Evolutionary conservation across 176 grass and related monocot species (phyloP).

Genomic region (Tuctoria greenei): DNA sequence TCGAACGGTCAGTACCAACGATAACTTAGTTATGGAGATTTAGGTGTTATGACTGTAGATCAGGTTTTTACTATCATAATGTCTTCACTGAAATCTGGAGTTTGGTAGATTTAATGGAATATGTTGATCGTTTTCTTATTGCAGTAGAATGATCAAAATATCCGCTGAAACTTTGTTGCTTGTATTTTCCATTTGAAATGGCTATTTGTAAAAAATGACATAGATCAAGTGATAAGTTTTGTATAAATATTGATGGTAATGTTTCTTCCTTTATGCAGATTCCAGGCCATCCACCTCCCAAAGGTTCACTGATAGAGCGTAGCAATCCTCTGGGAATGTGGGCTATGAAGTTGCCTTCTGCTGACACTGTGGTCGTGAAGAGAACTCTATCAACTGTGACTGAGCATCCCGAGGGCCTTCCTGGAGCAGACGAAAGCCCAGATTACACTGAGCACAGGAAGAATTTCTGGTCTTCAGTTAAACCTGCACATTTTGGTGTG

Average conservation of each 20-base stretch:
- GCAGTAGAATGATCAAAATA: neutral
- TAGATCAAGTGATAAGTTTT: slow-evolving; percentile 9
- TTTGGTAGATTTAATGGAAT: neutral
- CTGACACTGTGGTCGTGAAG: slow-evolving; percentile 70
- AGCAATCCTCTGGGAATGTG: slow-evolving; percentile 69
- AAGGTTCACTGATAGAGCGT: slow-evolving; percentile 64
- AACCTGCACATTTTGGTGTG: slow-evolving; percentile 75
- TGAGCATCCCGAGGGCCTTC: slow-evolving; percentile 65
- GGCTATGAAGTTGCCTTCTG: slow-evolving; percentile 73
- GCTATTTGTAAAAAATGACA: neutral
- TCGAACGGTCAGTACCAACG: too few relatives aligned
- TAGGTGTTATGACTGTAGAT: neutral
- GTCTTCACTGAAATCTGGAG: neutral
- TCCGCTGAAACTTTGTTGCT: neutral
- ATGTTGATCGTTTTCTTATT: neutral
- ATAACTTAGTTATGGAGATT: neutral
- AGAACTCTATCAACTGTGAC: slow-evolving; percentile 62
- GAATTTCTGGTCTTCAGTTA: slow-evolving; percentile 70
- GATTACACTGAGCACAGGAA: slow-evolving; percentile 46
- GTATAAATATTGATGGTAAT: slow-evolving; percentile 15
- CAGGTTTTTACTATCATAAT: neutral
- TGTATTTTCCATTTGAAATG: neutral
- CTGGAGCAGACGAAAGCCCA: slow-evolving; percentile 58
- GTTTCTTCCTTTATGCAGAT: slow-evolving; percentile 56
- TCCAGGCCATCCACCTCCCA: slow-evolving; percentile 72